Evolutionary conservation across 108 stramenopile genomes (phyloP), one percentile per base, ranked within the genome.

Genomic region (Nitzschia sp.): DNA sequence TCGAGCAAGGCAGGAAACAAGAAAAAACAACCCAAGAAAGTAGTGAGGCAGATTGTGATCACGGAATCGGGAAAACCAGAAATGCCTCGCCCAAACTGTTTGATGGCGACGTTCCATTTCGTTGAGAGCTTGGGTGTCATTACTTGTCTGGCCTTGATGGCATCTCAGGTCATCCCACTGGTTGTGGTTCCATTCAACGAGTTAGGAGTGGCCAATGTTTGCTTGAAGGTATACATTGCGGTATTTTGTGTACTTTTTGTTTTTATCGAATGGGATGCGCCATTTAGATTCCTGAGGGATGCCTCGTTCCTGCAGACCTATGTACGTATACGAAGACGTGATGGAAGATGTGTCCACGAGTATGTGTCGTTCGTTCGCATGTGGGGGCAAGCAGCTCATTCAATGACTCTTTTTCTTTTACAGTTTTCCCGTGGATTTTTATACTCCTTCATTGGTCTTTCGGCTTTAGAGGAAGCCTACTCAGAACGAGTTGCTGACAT

Each of bases 361-460:
- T n/a, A n/a, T n/a, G n/a, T n/a, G n/a, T n/a, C n/a, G n/a, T n/a
- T n/a, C n/a, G n/a, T n/a, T n/a, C n/a, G n/a, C n/a, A n/a, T n/a
- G n/a, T n/a, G n/a, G n/a, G n/a, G n/a, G n/a, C n/a, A n/a, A n/a
- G n/a, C n/a, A n/a, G n/a, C n/a, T n/a, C n/a, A 11, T 50, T 21
- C 19, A 4, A 50, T 50, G 21, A 21, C 38, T 4, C 58, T 3
- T 60, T 17, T 13, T 26, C 1, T 31, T 2, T 61, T 45, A 1
- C 22, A 61, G 60, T 34, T 80, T 34, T 72, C 73, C 23, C 78
- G 87, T 28, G 92, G 92, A 17, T 88, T 93, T 47, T 32, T 93
- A 33, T 93, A 93, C 53, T 78, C 89, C 58, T 93, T 93, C 53
- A 65, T 93, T 54, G 92, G 92, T 16, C 54, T 93, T 45, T 66